Percentiles rank a stretch among this genome's conserved stretches.
Conservation (phyloP, 2,329 filamentous ascomycete species). For the Exophiala sideris region DNA sequence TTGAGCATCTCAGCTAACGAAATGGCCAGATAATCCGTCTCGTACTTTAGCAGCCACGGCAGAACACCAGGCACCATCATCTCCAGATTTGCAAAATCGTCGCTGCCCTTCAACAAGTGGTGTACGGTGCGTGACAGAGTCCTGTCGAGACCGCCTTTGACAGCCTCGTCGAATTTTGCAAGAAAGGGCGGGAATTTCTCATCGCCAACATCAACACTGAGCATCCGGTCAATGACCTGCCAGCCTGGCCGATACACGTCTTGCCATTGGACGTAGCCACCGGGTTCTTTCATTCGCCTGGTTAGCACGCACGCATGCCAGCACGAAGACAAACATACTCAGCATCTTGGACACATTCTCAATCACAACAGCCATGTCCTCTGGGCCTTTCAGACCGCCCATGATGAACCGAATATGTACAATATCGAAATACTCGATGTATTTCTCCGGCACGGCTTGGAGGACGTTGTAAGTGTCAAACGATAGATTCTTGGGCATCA, state of each 20-base stretch:
- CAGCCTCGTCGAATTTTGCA: not conserved
- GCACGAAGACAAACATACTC: not conserved
- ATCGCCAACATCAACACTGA: not conserved
- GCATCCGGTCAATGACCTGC: not conserved
- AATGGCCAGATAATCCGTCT: not conserved
- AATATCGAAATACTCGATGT: conserved; percentile 10
- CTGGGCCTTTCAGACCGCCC: not conserved
- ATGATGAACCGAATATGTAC: conserved; percentile 6
- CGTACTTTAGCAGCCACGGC: not conserved
- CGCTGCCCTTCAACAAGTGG: not conserved
- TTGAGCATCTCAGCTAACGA: not conserved
- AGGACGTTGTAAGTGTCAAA: conserved; percentile 10
- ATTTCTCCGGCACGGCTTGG: conserved; percentile 2
- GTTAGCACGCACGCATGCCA: not conserved
- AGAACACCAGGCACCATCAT: not conserved
- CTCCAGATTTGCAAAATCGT: not conserved
- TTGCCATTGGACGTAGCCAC: not conserved
- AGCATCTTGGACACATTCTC: not conserved
- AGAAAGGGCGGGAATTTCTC: not conserved
- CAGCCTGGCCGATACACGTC: not conserved
- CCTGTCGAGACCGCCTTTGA: not conserved
- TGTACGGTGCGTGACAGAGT: not conserved
- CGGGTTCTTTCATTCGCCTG: not conserved
- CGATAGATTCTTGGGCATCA: conserved; percentile 4
- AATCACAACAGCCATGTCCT: not conserved